phyloP scores from a whole-genome alignment of 177 flowering plant genomes.

The Telopea speciosissima region DNA sequence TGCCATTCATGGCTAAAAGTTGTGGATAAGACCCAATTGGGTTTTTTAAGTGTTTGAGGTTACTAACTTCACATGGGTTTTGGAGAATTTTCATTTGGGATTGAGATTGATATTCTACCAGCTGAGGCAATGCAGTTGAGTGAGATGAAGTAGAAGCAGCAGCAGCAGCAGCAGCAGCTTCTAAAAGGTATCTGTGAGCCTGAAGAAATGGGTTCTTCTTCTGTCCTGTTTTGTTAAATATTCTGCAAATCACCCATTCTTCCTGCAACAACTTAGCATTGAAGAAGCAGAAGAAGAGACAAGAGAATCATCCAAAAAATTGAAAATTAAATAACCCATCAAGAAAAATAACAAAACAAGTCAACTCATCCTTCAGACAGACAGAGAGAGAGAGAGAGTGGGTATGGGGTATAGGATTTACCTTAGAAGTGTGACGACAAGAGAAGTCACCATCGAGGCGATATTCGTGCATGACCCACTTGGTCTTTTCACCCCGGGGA shows the following conservation, averaged over 20 bases:
- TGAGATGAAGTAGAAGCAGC: too few species aligned
- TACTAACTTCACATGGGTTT: slow-evolving; percentile 18
- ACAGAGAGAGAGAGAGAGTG: too few species aligned
- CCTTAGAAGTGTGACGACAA: slow-evolving; percentile 64
- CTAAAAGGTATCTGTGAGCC: slow-evolving; percentile 23
- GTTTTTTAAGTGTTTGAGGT: slow-evolving; percentile 23
- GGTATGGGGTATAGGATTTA: slow-evolving; percentile 7
- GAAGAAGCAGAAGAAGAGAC: neutral
- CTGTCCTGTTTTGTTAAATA: slow-evolving; percentile 53
- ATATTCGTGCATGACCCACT: slow-evolving; percentile 97
- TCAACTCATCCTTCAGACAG: too few species aligned
- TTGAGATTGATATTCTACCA: slow-evolving; percentile 14
- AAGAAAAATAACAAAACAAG: too few species aligned
- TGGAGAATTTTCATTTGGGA: slow-evolving; percentile 7
- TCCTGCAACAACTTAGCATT: slow-evolving; percentile 38
- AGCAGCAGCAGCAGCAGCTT: too few species aligned
- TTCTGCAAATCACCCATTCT: slow-evolving; percentile 94
- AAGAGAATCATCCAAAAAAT: too few species aligned
- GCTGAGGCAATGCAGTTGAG: slow-evolving; percentile 21
- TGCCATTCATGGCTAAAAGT: slow-evolving; percentile 8
- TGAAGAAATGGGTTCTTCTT: slow-evolving; percentile 24
- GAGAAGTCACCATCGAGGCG: slow-evolving; percentile 77
- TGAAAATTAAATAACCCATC: too few species aligned
- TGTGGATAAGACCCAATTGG: slow-evolving; percentile 9
- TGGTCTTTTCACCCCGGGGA: slow-evolving; percentile 76